phyloP scores from a whole-genome alignment of 23 red algal genomes.

The Agarophyton chilense region DNA sequence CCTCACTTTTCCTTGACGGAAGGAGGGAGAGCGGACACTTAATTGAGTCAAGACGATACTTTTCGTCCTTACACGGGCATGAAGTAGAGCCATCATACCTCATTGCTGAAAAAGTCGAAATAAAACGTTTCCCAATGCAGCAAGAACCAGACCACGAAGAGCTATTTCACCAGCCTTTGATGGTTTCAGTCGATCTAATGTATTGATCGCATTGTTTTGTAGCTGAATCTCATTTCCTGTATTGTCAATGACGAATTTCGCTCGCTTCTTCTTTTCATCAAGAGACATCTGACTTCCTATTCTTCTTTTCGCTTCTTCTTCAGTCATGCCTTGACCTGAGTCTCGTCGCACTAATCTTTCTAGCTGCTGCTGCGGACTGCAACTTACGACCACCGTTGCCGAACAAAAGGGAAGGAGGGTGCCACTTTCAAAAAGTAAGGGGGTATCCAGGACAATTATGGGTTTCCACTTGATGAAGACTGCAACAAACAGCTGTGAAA shows the following conservation, averaged over 20 bases:
- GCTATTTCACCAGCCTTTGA: conserved; percentile 56
- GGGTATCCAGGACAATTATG: conserved; percentile 88
- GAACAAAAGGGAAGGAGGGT: conserved; percentile 73
- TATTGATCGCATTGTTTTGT: not conserved
- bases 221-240: conserved; percentile 27
- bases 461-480: conserved; percentile 42
- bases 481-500: conserved; percentile 52
- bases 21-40: no score
- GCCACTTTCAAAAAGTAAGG: conserved; percentile 89
- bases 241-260: conserved; percentile 83
- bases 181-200: conserved; percentile 34
- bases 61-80: no score
- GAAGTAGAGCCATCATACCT: not conserved
- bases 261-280: conserved; percentile 59
- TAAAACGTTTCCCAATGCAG: conserved; percentile 4
- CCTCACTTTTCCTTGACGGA: no score
- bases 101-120: conserved; percentile 4
- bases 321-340: conserved; percentile 24
- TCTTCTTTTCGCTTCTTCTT: conserved; percentile 66
- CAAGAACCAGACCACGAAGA: conserved; percentile 40
- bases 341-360: conserved; percentile 49
- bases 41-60: no score
- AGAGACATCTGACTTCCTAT: conserved; percentile 84
- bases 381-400: conserved; percentile 54
- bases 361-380: conserved; percentile 54